A percentile compares a stretch with the other conserved stretches of the same genome.
Conservation (phyloP, 2,329 filamentous ascomycete species). For the Colletotrichum sp. region DNA sequence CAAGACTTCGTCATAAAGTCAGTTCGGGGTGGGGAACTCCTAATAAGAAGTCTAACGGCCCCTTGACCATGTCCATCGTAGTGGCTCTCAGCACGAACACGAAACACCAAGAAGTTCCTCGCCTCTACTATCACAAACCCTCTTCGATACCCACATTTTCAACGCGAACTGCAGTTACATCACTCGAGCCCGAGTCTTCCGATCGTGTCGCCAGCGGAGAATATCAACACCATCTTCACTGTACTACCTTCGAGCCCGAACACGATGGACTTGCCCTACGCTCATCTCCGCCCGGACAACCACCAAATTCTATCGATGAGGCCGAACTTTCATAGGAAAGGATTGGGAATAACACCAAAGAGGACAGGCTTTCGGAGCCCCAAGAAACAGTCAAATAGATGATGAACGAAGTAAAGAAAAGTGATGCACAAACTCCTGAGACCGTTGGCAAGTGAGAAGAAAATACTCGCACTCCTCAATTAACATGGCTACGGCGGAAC, state of each 20-base stretch:
- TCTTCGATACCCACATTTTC: background rate
- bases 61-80: background rate
- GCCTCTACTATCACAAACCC: background rate
- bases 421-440: background rate
- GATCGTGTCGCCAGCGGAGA: background rate
- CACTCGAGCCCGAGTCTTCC: background rate
- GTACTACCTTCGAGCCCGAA: background rate
- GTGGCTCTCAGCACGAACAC: background rate
- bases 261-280: background rate
- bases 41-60: background rate
- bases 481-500: constrained; percentile 5
- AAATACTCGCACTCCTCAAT: background rate
- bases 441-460: background rate
- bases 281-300: background rate
- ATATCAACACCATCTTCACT: background rate
- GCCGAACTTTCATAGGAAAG: background rate
- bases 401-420: background rate
- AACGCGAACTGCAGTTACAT: background rate
- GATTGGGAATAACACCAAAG: background rate
- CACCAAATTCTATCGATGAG: background rate
- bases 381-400: background rate
- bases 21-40: background rate
- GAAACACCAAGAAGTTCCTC: background rate
- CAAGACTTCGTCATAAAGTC: background rate
- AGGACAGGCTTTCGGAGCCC: background rate